Percentiles rank a stretch among this genome's conserved stretches.
phyloP scores from a whole-genome alignment of 2,329 filamentous ascomycete genomes.

The Lomentospora prolificans region DNA sequence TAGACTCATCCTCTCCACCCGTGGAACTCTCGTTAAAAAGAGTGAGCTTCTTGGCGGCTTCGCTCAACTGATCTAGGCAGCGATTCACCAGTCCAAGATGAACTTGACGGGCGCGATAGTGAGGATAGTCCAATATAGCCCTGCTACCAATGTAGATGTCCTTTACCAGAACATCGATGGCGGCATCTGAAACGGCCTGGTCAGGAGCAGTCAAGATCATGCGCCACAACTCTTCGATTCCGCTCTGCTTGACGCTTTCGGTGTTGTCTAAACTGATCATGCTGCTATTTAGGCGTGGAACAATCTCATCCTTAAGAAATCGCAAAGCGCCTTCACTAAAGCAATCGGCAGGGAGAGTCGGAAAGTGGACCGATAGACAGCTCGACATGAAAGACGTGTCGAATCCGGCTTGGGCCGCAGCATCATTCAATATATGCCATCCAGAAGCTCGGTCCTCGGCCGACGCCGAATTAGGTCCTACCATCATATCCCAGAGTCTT shows the following conservation, averaged over 20 bases:
- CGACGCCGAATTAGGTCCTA: constrained; percentile 53
- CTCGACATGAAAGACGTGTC: constrained; percentile 45
- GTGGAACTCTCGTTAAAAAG: constrained; percentile 30
- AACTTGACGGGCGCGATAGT: constrained; percentile 40
- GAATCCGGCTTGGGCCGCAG: constrained; percentile 29
- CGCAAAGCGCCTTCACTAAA: constrained; percentile 54
- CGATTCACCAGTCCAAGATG: constrained; percentile 65
- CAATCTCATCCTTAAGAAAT: constrained; percentile 46
- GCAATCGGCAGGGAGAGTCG: constrained; percentile 42
- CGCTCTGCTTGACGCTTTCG: constrained; percentile 40
- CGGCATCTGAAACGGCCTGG: constrained; percentile 54
- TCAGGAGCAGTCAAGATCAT: constrained; percentile 62
- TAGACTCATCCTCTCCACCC: constrained; percentile 39
- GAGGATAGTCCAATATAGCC: constrained; percentile 38
- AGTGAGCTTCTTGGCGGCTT: constrained; percentile 50
- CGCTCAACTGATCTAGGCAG: constrained; percentile 60
- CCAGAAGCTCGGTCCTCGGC: constrained; percentile 52
- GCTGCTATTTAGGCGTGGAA: constrained; percentile 35
- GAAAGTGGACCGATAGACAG: constrained; percentile 48
- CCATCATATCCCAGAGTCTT: constrained; percentile 61
- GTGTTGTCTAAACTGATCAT: constrained; percentile 41
- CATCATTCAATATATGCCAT: constrained; percentile 56
- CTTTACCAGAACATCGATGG: constrained; percentile 59
- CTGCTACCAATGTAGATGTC: constrained; percentile 58
- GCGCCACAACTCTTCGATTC: constrained; percentile 69